Percentiles rank a stretch among this genome's conserved stretches.
phyloP scores from a whole-genome alignment of 1,284 basidiomycete species.

The Polyporus tsugae region DNA sequence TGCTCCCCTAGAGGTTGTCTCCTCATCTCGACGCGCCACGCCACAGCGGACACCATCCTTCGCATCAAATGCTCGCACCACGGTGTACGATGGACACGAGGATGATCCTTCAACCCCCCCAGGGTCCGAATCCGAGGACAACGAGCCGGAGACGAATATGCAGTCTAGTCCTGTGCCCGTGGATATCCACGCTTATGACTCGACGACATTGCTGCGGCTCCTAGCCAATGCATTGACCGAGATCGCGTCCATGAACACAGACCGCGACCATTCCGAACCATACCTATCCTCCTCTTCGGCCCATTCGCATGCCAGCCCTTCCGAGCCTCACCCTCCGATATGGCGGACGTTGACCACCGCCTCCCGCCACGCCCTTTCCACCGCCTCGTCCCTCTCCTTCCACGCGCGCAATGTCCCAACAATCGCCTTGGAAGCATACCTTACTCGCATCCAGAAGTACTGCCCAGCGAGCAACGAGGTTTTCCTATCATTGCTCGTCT shows the following conservation, averaged over 20 bases:
- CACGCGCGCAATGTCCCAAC: conserved; percentile 96
- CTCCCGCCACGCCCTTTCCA: conserved; percentile 81
- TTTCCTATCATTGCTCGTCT: conserved; percentile 92
- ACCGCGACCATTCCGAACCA: conserved; percentile 67
- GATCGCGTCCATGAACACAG: conserved; percentile 82
- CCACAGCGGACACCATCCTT: conserved; percentile 35
- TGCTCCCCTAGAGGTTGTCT: conserved; percentile 25
- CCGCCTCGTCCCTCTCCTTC: conserved; percentile 89
- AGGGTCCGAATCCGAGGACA: conserved; percentile 38
- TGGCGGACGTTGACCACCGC: conserved; percentile 81
- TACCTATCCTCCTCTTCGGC: conserved; percentile 29
- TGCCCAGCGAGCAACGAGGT: conserved; percentile 99
- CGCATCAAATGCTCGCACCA: conserved; percentile 26
- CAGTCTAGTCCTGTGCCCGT: conserved; percentile 37
- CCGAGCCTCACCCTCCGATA: conserved; percentile 51
- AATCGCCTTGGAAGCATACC: conserved; percentile 94
- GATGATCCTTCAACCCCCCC: conserved; percentile 36
- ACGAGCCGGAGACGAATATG: conserved; percentile 31
- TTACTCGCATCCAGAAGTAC: conserved; percentile 96
- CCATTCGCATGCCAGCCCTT: conserved; percentile 38
- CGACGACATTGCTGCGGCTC: conserved; percentile 81
- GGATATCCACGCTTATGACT: conserved; percentile 72
- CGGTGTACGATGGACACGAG: conserved; percentile 31
- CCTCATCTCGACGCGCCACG: conserved; percentile 32
- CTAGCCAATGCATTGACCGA: conserved; percentile 92